These are phyloP conservation scores for Theobroma cacao DNA, from an alignment of 345 rosid genomes.

Conservation along the genomic window DNA sequence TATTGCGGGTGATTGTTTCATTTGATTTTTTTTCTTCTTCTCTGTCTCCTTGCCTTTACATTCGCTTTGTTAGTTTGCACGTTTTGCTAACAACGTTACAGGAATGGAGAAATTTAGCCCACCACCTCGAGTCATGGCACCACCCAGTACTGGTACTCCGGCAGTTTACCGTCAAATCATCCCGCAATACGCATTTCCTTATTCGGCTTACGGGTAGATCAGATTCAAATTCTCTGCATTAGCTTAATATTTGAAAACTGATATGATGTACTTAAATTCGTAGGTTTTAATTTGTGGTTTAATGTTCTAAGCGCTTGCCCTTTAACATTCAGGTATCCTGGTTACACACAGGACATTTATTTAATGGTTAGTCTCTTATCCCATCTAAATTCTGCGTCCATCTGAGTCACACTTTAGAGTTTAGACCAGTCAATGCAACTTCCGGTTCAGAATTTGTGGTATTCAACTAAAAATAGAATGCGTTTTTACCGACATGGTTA, in stretches of 20 bases:
- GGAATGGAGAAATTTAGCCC: constrained; percentile 12
- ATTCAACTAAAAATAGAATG: not conserved
- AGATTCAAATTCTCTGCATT: not conserved
- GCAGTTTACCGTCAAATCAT: constrained; percentile 10
- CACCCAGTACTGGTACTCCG: not conserved
- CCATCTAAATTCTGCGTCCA: not conserved
- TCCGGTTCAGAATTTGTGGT: not conserved
- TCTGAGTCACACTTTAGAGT: not conserved
- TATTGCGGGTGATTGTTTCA: not conserved
- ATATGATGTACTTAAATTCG: not conserved
- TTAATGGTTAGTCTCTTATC: not conserved
- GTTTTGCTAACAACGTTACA: not conserved
- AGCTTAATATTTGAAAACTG: not conserved
- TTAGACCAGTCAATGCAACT: not conserved
- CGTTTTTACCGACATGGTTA: not conserved
- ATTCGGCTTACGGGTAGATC: constrained; percentile 12
- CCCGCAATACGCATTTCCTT: constrained; percentile 14
- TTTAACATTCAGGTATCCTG: constrained; percentile 10
- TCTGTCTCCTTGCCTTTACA: not conserved
- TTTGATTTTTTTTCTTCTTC: not conserved
- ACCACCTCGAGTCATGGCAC: constrained; percentile 6
- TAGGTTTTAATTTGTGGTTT: not conserved
- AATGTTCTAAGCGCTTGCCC: not conserved
- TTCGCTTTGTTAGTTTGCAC: not conserved
- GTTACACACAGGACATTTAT: not conserved